These are phyloP conservation scores for Trichopus zeylanicus DNA, from an alignment of 116 monocot species.

Conservation along the genomic window DNA sequence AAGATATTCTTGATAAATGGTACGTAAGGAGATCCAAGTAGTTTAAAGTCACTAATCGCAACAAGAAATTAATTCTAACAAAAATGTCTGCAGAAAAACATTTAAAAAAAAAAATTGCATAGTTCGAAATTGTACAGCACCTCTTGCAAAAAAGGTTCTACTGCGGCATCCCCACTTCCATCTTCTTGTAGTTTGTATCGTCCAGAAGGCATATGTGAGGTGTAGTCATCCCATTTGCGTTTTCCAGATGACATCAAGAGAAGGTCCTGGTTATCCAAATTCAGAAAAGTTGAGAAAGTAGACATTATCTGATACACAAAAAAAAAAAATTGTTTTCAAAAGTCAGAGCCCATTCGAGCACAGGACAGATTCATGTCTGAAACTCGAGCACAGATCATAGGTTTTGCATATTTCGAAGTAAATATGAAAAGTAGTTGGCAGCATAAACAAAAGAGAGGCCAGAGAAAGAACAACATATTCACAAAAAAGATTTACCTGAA, in stretches of 20 bases:
- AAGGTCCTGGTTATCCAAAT: constrained; percentile 47
- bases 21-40: too few relatives aligned
- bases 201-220: constrained; percentile 34
- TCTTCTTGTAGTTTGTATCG: constrained; percentile 80
- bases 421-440: background rate
- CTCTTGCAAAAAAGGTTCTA: constrained; percentile 43
- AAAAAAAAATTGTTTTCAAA: background rate
- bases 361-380: too few relatives aligned
- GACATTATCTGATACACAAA: too few relatives aligned
- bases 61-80: background rate
- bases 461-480: background rate
- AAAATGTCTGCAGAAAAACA: background rate
- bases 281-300: background rate
- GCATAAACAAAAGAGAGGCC: background rate
- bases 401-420: background rate
- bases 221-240: constrained; percentile 70
- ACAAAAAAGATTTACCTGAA: constrained; percentile 33
- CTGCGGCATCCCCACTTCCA: constrained; percentile 49
- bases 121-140: constrained; percentile 7
- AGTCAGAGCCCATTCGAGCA: too few relatives aligned
- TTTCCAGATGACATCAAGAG: constrained; percentile 62
- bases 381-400: too few relatives aligned
- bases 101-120: background rate
- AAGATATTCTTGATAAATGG: too few relatives aligned
- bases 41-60: too few relatives aligned